Conservation (phyloP, 345 rosid genomes). For the Acer saccharum region DNA sequence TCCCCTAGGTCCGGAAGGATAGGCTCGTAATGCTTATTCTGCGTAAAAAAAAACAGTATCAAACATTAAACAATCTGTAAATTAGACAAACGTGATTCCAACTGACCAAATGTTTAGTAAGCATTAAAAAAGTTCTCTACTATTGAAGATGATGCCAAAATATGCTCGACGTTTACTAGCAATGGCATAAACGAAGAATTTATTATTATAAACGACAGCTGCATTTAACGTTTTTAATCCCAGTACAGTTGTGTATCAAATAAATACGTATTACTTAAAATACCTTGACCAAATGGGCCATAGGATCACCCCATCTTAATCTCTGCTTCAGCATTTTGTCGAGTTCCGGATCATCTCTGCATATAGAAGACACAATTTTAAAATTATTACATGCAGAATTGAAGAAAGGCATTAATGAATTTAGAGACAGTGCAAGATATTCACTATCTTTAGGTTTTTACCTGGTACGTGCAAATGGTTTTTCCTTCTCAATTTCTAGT, state of each 20-base stretch:
- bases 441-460: conserved; percentile 21
- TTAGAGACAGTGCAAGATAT: neutral
- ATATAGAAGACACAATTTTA: conserved; percentile 17
- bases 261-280: neutral
- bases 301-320: conserved; percentile 90
- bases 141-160: conserved; percentile 2
- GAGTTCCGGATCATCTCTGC: conserved; percentile 95
- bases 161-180: neutral
- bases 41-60: conserved; percentile 18
- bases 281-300: conserved; percentile 98
- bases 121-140: neutral
- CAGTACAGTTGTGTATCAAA: neutral
- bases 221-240: neutral
- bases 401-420: no score
- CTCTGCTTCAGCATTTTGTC: conserved; percentile 74
- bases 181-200: neutral
- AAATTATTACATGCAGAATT: neutral
- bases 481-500: conserved; percentile 80
- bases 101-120: neutral
- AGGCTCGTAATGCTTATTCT: conserved; percentile 59
- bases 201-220: neutral
- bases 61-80: conserved; percentile 1
- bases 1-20: conserved; percentile 76
- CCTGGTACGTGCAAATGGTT: conserved; percentile 93
- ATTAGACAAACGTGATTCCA: neutral